Evolutionary conservation across 768 basidiomycete genomes (phyloP).

Genomic region (Boletus sp.): DNA sequence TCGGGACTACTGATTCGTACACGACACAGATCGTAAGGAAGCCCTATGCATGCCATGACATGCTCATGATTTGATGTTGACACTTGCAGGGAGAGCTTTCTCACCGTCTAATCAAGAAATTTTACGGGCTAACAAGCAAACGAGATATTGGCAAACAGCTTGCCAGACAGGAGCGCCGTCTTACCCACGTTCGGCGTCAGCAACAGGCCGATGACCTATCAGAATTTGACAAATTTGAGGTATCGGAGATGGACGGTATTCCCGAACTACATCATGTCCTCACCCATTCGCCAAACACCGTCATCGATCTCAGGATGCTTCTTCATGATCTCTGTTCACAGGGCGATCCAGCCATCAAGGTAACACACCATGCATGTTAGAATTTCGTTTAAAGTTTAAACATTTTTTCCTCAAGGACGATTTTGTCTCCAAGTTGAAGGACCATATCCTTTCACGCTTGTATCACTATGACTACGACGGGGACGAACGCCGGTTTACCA

Average conservation of each 20-base stretch:
- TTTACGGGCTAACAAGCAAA: not conserved
- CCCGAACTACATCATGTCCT: not conserved
- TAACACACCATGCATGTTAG: too few relatives aligned
- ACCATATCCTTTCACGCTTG: slow-evolving; percentile 19
- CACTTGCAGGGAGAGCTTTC: not conserved
- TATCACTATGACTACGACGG: not conserved
- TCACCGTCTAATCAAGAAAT: not conserved
- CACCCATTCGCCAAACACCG: not conserved
- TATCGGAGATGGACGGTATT: not conserved
- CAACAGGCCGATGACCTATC: not conserved
- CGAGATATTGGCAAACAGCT: not conserved
- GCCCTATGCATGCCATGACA: not conserved
- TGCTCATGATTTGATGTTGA: not conserved
- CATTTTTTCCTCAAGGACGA: not conserved
- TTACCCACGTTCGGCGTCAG: not conserved
- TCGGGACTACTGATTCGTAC: not conserved
- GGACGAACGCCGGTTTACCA: not conserved
- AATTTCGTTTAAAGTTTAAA: too few relatives aligned
- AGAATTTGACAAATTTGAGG: slow-evolving; percentile 4
- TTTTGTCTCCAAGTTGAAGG: slow-evolving; percentile 18
- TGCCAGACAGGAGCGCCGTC: not conserved
- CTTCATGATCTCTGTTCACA: not conserved
- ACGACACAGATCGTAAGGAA: not conserved
- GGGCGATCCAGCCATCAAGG: not conserved
- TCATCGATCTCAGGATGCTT: not conserved